Evolutionary conservation across 768 basidiomycete genomes (phyloP), one percentile per base, ranked within the genome.

Genomic region (Mycena olivaceomarginata): DNA sequence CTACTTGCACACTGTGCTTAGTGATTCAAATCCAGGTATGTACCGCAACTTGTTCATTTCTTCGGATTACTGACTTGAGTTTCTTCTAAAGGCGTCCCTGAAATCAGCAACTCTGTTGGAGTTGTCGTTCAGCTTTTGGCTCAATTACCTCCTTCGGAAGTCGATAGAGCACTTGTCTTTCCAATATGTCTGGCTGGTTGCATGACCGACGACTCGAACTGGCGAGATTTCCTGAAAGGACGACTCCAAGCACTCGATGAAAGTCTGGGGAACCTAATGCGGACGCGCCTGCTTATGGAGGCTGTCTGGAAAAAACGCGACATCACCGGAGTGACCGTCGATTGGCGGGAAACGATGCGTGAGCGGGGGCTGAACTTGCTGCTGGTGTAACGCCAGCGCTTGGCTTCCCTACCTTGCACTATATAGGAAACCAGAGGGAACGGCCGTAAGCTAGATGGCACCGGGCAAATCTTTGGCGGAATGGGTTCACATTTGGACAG

Each of bases 101-200:
- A 96, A 83, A 95, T 96, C 78, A 86, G 83, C 70, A 85, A 87
- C 56, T 91, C 91, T 10, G 92, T 94, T 41, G 90, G 90, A 37
- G 83, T 81, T 57, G 89, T 95, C 64, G 86, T 92, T 67, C 90
- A 90, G 60, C 85, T 89, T 22, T 82, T 95, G 70, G 85, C 87
- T 72, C 89, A 90, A 78, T 82, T 95, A 68, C 90, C 89, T 39
- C 84, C 91, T 57, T 92, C 93, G 18, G 87, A 91, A 73, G 84
- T 91, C 56, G 95, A 97, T 83, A 91, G 94, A 72, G 89, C 91
- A 9, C 84, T 96, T 56, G 87, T 95, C 25, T 94, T 96, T 84
- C 95, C 95, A 40, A 89, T 95, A 71, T 93, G 92, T 82, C 86
- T 97, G 56, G 92, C 93, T 41, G 95, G 93, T 7, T 92, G 92